These are phyloP conservation scores for Hypoxylon sp. DNA, from an alignment of 2,329 filamentous ascomycete genomes.

Conservation along the genomic window DNA sequence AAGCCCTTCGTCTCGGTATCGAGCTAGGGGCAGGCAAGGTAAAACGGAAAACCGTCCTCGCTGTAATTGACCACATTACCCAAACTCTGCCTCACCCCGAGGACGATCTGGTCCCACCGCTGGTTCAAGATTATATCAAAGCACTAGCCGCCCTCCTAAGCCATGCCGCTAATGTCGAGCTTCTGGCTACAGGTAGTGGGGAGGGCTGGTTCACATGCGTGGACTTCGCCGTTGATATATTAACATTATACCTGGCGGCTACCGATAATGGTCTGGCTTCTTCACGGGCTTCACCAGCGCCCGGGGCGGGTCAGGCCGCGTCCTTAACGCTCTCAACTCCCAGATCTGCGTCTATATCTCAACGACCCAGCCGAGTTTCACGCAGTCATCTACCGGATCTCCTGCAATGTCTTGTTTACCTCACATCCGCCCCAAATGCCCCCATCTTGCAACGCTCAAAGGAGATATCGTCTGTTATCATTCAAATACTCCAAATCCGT, in stretches of 20 bases:
- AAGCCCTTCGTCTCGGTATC: conserved; percentile 79
- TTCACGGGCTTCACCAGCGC: conserved; percentile 64
- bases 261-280: conserved; percentile 56
- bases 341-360: conserved; percentile 51
- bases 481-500: conserved; percentile 73
- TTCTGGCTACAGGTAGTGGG: conserved; percentile 70
- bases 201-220: conserved; percentile 78
- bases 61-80: conserved; percentile 84
- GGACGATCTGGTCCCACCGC: conserved; percentile 75
- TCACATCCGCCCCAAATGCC: conserved; percentile 77
- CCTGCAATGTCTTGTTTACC: conserved; percentile 74
- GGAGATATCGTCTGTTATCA: conserved; percentile 68
- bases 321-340: conserved; percentile 53
- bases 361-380: conserved; percentile 51
- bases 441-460: conserved; percentile 72
- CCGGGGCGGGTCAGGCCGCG: conserved; percentile 54
- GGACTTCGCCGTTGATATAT: conserved; percentile 77
- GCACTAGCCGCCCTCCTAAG: conserved; percentile 78
- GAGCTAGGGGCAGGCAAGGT: conserved; percentile 77
- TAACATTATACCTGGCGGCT: conserved; percentile 67
- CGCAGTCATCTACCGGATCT: conserved; percentile 65
- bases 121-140: conserved; percentile 85
- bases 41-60: conserved; percentile 82
- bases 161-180: conserved; percentile 83
- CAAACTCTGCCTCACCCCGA: conserved; percentile 76